Evolutionary conservation across 768 basidiomycete genomes (phyloP).

Genomic region (Collybia sp.): DNA sequence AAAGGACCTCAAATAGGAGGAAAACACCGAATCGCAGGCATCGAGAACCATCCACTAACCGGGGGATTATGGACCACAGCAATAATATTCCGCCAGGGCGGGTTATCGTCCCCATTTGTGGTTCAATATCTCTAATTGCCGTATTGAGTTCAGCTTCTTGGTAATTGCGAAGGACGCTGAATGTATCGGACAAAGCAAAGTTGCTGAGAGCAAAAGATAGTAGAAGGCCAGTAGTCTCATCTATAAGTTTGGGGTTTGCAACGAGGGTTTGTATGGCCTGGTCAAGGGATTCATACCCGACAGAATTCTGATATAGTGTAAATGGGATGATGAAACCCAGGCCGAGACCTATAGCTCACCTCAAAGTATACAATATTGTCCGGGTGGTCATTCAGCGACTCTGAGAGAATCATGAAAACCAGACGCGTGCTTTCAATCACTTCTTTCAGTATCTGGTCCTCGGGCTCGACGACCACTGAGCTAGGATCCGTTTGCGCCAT

Average conservation of each 20-base stretch:
- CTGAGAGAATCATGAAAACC: conserved; percentile 61
- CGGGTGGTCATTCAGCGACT: conserved; percentile 52
- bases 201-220: conserved; percentile 65
- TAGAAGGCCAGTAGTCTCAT: conserved; percentile 61
- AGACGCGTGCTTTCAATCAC: conserved; percentile 51
- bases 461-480: conserved; percentile 26
- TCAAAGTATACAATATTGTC: conserved; percentile 62
- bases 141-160: conserved; percentile 33
- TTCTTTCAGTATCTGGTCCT: conserved; percentile 30
- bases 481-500: conserved; percentile 29
- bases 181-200: conserved; percentile 52
- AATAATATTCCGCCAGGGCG: conserved; percentile 60
- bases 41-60: conserved; percentile 25
- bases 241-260: conserved; percentile 37
- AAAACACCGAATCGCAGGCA: conserved; percentile 48
- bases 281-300: conserved; percentile 63
- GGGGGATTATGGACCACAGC: conserved; percentile 46
- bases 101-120: conserved; percentile 44
- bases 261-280: conserved; percentile 55
- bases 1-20: conserved; percentile 61
- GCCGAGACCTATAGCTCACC: conserved; percentile 32
- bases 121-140: conserved; percentile 35
- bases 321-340: too few species aligned
- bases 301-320: conserved; percentile 31
- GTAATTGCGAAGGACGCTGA: conserved; percentile 38